phyloP scores from a whole-genome alignment of 1,139 yeast species.

The Arxiozyma heterogenica region DNA sequence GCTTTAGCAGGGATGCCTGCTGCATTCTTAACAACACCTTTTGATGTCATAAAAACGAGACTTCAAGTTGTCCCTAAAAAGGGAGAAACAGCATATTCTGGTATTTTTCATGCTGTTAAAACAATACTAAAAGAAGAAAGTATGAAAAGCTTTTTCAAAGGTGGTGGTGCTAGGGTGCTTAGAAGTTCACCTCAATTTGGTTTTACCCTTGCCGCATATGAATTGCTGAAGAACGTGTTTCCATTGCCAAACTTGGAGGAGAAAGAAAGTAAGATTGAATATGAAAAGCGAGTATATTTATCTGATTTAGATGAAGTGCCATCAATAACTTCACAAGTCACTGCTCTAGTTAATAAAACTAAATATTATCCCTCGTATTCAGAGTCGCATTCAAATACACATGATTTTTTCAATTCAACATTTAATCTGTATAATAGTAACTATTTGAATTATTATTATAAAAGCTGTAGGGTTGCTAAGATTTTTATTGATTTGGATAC shows the following conservation, averaged over 20 bases:
- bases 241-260: slow-evolving; percentile 6
- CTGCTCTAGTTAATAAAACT: neutral
- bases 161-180: slow-evolving; percentile 89
- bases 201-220: slow-evolving; percentile 93
- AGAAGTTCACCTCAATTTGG: slow-evolving; percentile 98
- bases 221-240: slow-evolving; percentile 57
- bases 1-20: slow-evolving; percentile 98
- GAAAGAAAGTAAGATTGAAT: neutral
- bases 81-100: slow-evolving; percentile 69
- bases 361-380: slow-evolving; percentile 4
- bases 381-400: slow-evolving; percentile 30
- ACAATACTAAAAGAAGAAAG: slow-evolving; percentile 76
- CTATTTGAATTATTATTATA: slow-evolving; percentile 42
- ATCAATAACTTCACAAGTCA: slow-evolving; percentile 11
- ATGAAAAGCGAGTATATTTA: neutral
- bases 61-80: slow-evolving; percentile 75
- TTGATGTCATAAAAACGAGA: slow-evolving; percentile 93
- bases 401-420: slow-evolving; percentile 21
- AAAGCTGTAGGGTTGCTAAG: slow-evolving; percentile 53
- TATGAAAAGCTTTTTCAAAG: slow-evolving; percentile 79
- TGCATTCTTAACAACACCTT: slow-evolving; percentile 91
- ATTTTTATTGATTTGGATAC: slow-evolving; percentile 55
- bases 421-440: slow-evolving; percentile 27
- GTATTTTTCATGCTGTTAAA: slow-evolving; percentile 66
- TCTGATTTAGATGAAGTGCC: slow-evolving; percentile 14